A percentile compares a stretch with the other conserved stretches of the same genome.
Conservation (phyloP, 306 rosid genomes). For the Quillaja saponaria region DNA sequence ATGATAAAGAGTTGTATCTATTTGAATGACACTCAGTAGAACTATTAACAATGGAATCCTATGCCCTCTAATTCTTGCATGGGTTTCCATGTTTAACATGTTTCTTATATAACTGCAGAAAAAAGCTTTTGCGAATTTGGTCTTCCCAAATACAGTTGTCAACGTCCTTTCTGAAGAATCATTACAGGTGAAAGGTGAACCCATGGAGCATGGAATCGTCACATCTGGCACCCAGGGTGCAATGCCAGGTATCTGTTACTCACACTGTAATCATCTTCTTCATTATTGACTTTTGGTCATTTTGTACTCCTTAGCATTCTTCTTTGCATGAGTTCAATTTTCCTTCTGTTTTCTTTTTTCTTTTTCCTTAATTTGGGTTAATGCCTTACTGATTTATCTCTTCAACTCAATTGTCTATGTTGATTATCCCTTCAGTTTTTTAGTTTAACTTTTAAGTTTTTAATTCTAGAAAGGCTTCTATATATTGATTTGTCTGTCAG, state of each 20-base stretch:
- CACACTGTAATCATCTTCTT: constrained; percentile 1
- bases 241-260: constrained; percentile 66
- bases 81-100: neutral
- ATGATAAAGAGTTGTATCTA: too few species aligned
- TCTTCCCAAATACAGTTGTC: constrained; percentile 71
- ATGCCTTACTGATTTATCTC: neutral
- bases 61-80: too few species aligned
- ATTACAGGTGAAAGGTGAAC: constrained; percentile 47
- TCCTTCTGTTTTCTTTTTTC: neutral
- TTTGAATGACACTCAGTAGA: too few species aligned
- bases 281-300: neutral
- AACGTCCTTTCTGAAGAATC: constrained; percentile 54
- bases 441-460: neutral
- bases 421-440: neutral
- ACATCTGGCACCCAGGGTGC: constrained; percentile 90
- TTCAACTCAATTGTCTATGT: neutral
- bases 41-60: too few species aligned
- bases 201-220: constrained; percentile 75
- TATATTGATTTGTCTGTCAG: neutral
- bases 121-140: constrained; percentile 77
- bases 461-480: too few species aligned
- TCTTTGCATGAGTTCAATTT: neutral
- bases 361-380: neutral
- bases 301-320: neutral
- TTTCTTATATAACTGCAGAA: constrained; percentile 51